These are phyloP conservation scores for Chalciporus chontae DNA, from an alignment of 768 basidiomycete species.

Conservation along the genomic window DNA sequence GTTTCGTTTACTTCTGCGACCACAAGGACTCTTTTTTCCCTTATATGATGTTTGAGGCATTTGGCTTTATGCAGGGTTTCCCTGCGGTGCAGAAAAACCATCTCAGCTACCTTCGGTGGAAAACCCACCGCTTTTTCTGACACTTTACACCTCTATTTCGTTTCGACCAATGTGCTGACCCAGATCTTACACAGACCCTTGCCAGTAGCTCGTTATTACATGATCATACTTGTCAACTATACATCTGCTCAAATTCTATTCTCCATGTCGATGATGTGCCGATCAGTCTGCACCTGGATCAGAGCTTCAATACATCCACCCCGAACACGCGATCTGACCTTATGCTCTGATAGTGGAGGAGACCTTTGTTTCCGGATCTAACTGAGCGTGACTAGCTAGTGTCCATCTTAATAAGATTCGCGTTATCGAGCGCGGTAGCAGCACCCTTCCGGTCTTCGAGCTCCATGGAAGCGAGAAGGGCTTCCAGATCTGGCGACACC, in stretches of 20 bases:
- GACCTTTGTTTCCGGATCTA: not conserved
- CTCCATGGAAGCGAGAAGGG: constrained; percentile 66
- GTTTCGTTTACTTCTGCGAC: constrained; percentile 38
- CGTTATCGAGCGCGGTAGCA: constrained; percentile 36
- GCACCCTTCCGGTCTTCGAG: constrained; percentile 37
- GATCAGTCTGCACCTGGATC: not conserved
- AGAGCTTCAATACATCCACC: not conserved
- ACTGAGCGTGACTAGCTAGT: not conserved
- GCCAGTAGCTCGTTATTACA: not conserved
- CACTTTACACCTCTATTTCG: not conserved
- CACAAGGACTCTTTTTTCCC: not conserved
- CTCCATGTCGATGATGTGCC: not conserved
- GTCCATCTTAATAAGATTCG: constrained; percentile 57
- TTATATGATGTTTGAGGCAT: constrained; percentile 86
- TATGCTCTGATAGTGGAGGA: too few relatives aligned
- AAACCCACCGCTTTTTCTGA: constrained; percentile 47
- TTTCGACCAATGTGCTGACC: constrained; percentile 10
- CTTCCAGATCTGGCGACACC: constrained; percentile 79
- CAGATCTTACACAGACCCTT: not conserved
- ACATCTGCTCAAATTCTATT: not conserved
- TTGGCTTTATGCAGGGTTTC: constrained; percentile 76
- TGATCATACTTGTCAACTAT: not conserved
- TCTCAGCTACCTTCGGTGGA: constrained; percentile 89
- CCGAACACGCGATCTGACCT: too few relatives aligned
- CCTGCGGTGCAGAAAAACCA: constrained; percentile 79